Percentiles rank a stretch among this genome's conserved stretches.
Evolutionary conservation across 202 grass and related monocot species (phyloP).

Genomic region (Panicum virgatum): DNA sequence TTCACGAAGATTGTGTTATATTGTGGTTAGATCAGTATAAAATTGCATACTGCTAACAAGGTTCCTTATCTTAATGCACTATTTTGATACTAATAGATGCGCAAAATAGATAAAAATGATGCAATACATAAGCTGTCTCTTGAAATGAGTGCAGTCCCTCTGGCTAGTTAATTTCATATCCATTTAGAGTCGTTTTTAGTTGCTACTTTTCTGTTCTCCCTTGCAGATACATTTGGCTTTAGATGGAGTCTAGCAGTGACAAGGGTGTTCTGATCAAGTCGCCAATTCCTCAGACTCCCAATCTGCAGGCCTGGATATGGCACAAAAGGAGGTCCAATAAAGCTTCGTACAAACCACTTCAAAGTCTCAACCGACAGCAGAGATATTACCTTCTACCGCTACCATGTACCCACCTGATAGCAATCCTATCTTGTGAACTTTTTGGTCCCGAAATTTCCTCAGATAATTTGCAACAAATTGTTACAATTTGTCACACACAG

Average conservation of each 20-base stretch:
- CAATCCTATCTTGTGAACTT: background rate
- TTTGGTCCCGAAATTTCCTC: background rate
- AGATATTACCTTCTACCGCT: background rate
- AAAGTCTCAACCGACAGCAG: background rate
- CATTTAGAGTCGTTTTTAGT: too few species aligned
- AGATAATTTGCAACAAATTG: background rate
- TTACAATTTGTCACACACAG: constrained; percentile 3
- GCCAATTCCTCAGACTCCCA: background rate
- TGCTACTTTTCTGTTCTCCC: background rate
- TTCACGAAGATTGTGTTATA: background rate
- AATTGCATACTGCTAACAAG: background rate
- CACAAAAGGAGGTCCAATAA: background rate
- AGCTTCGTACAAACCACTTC: background rate
- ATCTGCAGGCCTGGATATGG: background rate
- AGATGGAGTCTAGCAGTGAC: background rate
- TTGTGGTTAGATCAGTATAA: background rate
- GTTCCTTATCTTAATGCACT: background rate
- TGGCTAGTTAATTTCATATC: too few species aligned
- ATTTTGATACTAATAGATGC: background rate
- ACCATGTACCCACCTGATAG: background rate
- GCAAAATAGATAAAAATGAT: background rate
- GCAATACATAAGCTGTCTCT: background rate
- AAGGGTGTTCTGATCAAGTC: background rate
- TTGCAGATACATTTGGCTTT: background rate
- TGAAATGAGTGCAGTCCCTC: background rate